These are phyloP conservation scores for Backusella tarrabulga DNA, from an alignment of 192 early-diverging fungal genomes.

Conservation along the genomic window DNA sequence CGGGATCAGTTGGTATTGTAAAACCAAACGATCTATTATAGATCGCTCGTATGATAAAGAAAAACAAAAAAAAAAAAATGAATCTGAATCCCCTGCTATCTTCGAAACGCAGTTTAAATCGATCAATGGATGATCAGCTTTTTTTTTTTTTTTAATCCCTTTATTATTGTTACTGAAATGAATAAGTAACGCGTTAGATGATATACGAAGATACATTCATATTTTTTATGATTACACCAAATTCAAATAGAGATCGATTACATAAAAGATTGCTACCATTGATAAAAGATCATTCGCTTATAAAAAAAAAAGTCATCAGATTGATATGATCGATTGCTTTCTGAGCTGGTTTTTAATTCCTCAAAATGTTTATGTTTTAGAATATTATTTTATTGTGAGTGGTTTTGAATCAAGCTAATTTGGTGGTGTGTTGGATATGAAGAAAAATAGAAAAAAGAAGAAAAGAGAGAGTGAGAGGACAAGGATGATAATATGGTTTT, in stretches of 20 bases:
- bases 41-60: constrained; percentile 5
- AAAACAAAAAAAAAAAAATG: background rate
- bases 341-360: background rate
- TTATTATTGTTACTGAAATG: background rate
- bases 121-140: background rate
- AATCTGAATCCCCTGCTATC: constrained; percentile 14
- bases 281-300: constrained; percentile 6
- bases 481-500: background rate
- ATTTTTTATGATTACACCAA: background rate
- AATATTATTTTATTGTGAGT: background rate
- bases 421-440: background rate
- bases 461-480: background rate
- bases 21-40: constrained; percentile 9
- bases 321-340: constrained; percentile 4
- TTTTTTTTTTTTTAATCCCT: background rate
- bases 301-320: background rate
- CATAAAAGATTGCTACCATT: constrained; percentile 7
- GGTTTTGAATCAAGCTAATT: background rate
- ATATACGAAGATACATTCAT: background rate
- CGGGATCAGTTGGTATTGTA: background rate
- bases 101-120: constrained; percentile 6
- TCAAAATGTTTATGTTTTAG: background rate
- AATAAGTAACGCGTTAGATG: background rate
- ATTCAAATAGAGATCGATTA: constrained; percentile 1
- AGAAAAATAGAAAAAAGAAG: background rate